phyloP scores from a whole-genome alignment of 768 basidiomycete species.

The Boletus rubescentipes region DNA sequence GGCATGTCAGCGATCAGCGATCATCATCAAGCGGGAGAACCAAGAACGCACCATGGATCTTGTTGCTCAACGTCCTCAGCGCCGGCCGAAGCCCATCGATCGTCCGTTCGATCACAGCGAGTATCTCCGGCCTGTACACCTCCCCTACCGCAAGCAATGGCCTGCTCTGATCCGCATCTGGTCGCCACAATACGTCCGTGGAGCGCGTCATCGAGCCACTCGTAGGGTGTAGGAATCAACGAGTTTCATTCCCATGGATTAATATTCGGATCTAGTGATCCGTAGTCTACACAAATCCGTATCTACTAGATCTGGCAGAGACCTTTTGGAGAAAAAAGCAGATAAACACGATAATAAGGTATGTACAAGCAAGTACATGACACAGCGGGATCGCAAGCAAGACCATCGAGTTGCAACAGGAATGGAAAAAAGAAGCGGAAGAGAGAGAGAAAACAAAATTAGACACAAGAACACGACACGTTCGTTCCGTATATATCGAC shows the following conservation, averaged over 20 bases:
- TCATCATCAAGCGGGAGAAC: neutral
- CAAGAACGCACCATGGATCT: slow-evolving; percentile 60
- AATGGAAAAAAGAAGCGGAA: neutral
- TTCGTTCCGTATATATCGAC: slow-evolving; percentile 16
- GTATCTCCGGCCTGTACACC: slow-evolving; percentile 56
- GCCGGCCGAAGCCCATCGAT: slow-evolving; percentile 54
- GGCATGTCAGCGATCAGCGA: neutral
- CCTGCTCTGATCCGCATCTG: neutral
- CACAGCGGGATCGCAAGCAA: slow-evolving; percentile 24
- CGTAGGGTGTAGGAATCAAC: neutral
- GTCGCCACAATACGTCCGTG: slow-evolving; percentile 4
- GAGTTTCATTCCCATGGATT: neutral
- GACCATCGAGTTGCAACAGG: slow-evolving; percentile 18
- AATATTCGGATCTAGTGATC: slow-evolving; percentile 1
- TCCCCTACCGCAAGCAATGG: slow-evolving; percentile 5
- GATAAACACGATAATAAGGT: slow-evolving; percentile 38
- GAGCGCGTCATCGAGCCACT: neutral
- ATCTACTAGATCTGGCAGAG: slow-evolving; percentile 4
- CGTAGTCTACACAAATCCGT: slow-evolving; percentile 6
- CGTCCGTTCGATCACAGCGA: slow-evolving; percentile 57
- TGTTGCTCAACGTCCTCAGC: slow-evolving; percentile 60
- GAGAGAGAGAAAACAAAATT: neutral
- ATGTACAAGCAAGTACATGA: slow-evolving; percentile 35
- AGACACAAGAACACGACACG: slow-evolving; percentile 9
- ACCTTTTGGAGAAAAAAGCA: neutral